Percentiles rank a stretch among this genome's conserved stretches.
Evolutionary conservation across 2,329 filamentous ascomycete genomes (phyloP).

Genomic region (Immersiporthe knoxdaviesiana): DNA sequence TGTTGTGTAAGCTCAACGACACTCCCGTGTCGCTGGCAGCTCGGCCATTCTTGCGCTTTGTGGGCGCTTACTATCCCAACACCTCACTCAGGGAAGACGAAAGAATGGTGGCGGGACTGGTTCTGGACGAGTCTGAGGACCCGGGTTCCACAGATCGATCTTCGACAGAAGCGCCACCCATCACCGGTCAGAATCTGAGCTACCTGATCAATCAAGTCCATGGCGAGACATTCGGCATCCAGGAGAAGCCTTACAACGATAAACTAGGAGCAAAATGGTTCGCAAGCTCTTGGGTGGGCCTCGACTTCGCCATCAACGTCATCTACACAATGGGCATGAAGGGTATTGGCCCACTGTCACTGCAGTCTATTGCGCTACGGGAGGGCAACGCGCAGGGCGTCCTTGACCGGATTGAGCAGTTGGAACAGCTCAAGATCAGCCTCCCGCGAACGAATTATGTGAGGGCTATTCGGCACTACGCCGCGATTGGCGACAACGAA

Average conservation of each 20-base stretch:
- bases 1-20: constrained; percentile 47
- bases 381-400: constrained; percentile 61
- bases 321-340: constrained; percentile 72
- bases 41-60: constrained; percentile 52
- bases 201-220: constrained; percentile 44
- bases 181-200: constrained; percentile 34
- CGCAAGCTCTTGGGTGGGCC: constrained; percentile 70
- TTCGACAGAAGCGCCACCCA: constrained; percentile 20
- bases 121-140: constrained; percentile 34
- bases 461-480: constrained; percentile 66
- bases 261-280: constrained; percentile 78
- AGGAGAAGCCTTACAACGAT: constrained; percentile 63
- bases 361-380: constrained; percentile 76
- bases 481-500: constrained; percentile 55
- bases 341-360: constrained; percentile 72
- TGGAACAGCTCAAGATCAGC: constrained; percentile 65
- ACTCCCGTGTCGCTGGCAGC: constrained; percentile 45
- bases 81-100: constrained; percentile 45
- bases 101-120: constrained; percentile 32
- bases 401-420: constrained; percentile 59
- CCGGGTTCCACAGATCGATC: background rate
- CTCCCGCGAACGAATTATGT: constrained; percentile 67
- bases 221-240: constrained; percentile 44
- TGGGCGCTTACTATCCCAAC: constrained; percentile 50
- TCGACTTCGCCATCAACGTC: constrained; percentile 72